Base-by-base conservation (phyloP, 495 filamentous ascomycete genomes). In the Tuber magnatum region DNA sequence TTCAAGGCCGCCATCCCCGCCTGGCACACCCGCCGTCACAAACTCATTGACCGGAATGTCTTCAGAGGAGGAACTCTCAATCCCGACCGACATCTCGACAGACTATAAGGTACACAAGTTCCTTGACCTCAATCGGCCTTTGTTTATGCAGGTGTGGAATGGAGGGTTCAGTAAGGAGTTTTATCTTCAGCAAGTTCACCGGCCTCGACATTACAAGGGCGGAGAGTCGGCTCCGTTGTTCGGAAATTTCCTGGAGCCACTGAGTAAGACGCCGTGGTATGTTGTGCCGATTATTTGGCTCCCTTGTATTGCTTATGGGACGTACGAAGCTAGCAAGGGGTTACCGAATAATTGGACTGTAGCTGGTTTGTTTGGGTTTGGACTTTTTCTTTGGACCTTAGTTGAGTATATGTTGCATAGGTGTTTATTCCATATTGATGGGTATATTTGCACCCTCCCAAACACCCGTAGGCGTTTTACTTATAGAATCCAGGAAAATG, bases 221-320 rank as follows among this genome's bases (percentile, higher is more conserved):
- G 95, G 95, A 61, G 89, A 90, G 74, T 97, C 94, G 8, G 95
- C 96, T 43, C 96, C 95, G 10, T 84, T 99, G 42, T 99, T 99
- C 84, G 96, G 96, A 65, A 99, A 99, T 84, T 95, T 98, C 85
- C 87, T 99, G 18, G 96, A 99, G 84, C 96, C 96, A 10, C 85
- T 99, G 40, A 93, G 91, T 83, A 92, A 94, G 85, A 98, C 96
- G 12, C 88, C 94, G 9, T 98, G 94, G 94, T 98, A 91, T 89
- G 82, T 95, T 68, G 87, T 98, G 22, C 96, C 96, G 18, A 85
- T 88, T 0, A 65, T 97, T 14, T 99, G 96, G 96, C 81, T 94
- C n/a, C 96, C 96, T 32, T 86, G 85, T 18, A 88, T 95, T n/a
- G 79, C 85, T 22, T 97, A 93, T 82, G 93, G 92, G 24, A 88